phyloP scores from a whole-genome alignment of 2,329 filamentous ascomycete genomes.

The Coniella vitis region DNA sequence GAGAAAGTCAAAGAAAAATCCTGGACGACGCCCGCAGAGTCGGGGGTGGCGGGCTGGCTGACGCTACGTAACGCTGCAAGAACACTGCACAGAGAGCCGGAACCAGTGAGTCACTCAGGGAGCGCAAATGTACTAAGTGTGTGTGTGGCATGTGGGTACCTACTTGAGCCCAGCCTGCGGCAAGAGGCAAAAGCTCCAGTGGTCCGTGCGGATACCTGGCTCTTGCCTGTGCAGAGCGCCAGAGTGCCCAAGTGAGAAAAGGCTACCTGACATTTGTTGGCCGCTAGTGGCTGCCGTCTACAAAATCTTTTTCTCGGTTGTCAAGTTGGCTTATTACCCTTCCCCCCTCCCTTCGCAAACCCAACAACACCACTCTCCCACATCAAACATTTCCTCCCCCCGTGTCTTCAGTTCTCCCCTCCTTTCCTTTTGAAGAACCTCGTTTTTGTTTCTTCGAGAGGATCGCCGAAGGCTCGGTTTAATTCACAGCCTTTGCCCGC shows the following conservation, averaged over 20 bases:
- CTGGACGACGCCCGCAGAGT: no score
- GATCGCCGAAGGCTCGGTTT: constrained; percentile 28
- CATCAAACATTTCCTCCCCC: constrained; percentile 21
- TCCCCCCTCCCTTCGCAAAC: constrained; percentile 21
- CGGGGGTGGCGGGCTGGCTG: neutral
- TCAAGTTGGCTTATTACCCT: constrained; percentile 9
- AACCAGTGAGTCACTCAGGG: neutral
- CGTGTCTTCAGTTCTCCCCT: constrained; percentile 30
- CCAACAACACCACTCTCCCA: constrained; percentile 21
- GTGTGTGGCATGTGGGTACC: no score
- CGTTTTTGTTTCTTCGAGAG: constrained; percentile 34
- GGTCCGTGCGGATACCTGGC: constrained; percentile 11
- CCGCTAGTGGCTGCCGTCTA: constrained; percentile 12
- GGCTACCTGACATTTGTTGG: constrained; percentile 20
- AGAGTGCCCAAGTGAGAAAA: neutral
- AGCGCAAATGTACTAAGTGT: no score
- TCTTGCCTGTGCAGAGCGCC: constrained; percentile 15
- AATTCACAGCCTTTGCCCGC: constrained; percentile 5
- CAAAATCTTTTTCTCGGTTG: constrained; percentile 18
- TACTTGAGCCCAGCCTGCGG: neutral
- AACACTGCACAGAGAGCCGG: neutral
- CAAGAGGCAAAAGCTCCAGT: constrained; percentile 6
- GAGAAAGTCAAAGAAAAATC: no score
- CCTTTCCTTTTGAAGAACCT: constrained; percentile 39
- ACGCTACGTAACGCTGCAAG: neutral